Evolutionary conservation across 2,329 filamentous ascomycete genomes (phyloP).

Genomic region (Diplodia seriata): DNA sequence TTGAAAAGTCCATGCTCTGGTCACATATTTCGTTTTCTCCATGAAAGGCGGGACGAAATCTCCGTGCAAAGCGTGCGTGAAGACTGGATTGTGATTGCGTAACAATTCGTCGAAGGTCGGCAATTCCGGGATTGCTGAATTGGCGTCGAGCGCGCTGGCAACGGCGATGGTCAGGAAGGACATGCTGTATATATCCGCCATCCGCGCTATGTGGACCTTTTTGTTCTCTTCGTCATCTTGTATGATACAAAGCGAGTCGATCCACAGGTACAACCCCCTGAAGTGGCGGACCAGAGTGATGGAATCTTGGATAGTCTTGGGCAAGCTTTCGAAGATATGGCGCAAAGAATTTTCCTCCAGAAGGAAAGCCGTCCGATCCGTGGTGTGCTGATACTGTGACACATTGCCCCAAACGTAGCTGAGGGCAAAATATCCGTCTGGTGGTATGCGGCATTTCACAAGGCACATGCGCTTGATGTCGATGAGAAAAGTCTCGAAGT

Average conservation of each 20-base stretch:
- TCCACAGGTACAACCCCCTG: neutral
- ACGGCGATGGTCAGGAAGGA: neutral
- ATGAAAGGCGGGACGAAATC: fast-evolving
- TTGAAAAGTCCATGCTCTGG: neutral
- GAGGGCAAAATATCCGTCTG: neutral
- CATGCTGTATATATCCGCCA: neutral
- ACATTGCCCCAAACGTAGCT: neutral
- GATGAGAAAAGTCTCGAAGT: neutral
- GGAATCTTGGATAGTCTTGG: neutral
- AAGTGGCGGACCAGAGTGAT: neutral
- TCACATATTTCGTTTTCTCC: neutral
- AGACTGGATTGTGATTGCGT: no score
- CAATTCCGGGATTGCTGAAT: neutral
- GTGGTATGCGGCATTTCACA: neutral
- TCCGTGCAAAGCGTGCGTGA: fast-evolving
- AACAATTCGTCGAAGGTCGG: neutral
- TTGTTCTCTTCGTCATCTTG: neutral
- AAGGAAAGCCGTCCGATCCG: neutral
- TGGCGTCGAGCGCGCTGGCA: neutral
- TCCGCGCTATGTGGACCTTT: neutral
- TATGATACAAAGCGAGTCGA: neutral
- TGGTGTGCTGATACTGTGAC: neutral
- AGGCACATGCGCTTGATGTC: neutral
- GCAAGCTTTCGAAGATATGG: neutral
- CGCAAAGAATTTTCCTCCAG: neutral